Conservation (phyloP, 495 filamentous ascomycete genomes). For the Xeromyces bisporus region DNA sequence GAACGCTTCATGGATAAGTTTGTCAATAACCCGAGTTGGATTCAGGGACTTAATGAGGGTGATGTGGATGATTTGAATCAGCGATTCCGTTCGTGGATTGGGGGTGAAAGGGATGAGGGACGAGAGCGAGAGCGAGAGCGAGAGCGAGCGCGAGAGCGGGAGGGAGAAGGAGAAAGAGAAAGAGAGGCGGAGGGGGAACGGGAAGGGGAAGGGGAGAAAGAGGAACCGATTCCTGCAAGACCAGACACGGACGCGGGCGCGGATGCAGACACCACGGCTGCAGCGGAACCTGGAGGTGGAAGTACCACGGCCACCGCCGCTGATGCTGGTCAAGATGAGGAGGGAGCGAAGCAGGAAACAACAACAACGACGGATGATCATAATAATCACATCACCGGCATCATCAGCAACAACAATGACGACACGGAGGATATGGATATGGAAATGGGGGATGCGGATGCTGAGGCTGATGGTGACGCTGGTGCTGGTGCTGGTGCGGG, state of each 20-base stretch:
- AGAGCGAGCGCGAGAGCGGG: conserved; percentile 1
- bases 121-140: too few species aligned
- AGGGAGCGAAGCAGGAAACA: neutral
- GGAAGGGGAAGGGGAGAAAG: too few species aligned
- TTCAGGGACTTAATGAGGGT: conserved; percentile 51
- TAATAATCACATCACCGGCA: too few species aligned
- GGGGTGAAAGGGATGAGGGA: too few species aligned
- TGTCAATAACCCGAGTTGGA: conserved; percentile 59
- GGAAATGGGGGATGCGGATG: conserved; percentile 4
- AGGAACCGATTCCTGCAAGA: too few species aligned
- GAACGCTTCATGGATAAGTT: conserved; percentile 55
- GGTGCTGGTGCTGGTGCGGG: conserved; percentile 22
- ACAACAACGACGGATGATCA: too few species aligned
- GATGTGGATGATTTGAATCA: conserved; percentile 54
- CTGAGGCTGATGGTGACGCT: conserved; percentile 3
- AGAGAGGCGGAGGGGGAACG: conserved; percentile 6
- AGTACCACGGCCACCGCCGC: conserved; percentile 5
- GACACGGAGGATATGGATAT: conserved; percentile 21
- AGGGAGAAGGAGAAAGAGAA: conserved; percentile 3
- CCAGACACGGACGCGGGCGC: too few species aligned
- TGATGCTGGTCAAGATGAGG: conserved; percentile 2
- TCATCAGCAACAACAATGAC: too few species aligned
- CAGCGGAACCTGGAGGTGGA: too few species aligned
- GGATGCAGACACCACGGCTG: too few species aligned
- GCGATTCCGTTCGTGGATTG: conserved; percentile 35